These are phyloP conservation scores for Mrakia gelida DNA, from an alignment of 768 basidiomycete genomes.

Conservation along the genomic window DNA sequence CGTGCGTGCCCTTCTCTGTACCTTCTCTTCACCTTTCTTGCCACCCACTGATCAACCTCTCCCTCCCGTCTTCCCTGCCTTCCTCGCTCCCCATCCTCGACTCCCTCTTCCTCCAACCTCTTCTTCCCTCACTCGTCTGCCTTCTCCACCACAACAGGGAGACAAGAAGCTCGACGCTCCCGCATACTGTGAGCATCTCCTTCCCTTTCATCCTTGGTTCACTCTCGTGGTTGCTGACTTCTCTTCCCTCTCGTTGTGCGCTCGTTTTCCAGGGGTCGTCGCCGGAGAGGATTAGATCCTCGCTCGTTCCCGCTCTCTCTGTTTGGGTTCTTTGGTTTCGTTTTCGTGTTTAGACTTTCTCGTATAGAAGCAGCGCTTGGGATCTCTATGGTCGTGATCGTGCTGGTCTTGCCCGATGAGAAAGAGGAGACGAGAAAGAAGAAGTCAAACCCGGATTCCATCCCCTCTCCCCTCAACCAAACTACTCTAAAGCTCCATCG, in stretches of 20 bases:
- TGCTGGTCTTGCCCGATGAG: too few species aligned
- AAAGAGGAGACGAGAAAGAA: too few species aligned
- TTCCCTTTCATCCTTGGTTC: background rate
- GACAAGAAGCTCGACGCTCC: slow-evolving; percentile 75
- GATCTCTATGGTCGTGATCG: background rate
- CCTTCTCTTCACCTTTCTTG: background rate
- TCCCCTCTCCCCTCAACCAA: too few species aligned
- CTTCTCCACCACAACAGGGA: slow-evolving; percentile 50
- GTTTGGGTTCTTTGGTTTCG: background rate
- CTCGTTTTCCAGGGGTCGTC: slow-evolving; percentile 1
- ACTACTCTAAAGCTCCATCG: slow-evolving; percentile 25
- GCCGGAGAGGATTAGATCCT: slow-evolving; percentile 13
- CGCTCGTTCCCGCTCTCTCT: background rate
- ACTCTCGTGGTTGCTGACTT: background rate
- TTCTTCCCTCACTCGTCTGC: slow-evolving; percentile 50
- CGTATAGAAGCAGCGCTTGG: background rate
- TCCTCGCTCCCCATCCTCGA: background rate
- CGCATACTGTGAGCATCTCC: slow-evolving; percentile 57
- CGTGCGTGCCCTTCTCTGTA: slow-evolving; percentile 25
- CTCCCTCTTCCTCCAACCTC: background rate
- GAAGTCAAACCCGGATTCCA: too few species aligned
- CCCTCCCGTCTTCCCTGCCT: background rate
- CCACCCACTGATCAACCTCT: background rate
- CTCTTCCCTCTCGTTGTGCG: background rate
- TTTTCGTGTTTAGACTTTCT: background rate